These are phyloP conservation scores for Kwoniella shivajii DNA, from an alignment of 1,284 basidiomycete species.

Conservation along the genomic window DNA sequence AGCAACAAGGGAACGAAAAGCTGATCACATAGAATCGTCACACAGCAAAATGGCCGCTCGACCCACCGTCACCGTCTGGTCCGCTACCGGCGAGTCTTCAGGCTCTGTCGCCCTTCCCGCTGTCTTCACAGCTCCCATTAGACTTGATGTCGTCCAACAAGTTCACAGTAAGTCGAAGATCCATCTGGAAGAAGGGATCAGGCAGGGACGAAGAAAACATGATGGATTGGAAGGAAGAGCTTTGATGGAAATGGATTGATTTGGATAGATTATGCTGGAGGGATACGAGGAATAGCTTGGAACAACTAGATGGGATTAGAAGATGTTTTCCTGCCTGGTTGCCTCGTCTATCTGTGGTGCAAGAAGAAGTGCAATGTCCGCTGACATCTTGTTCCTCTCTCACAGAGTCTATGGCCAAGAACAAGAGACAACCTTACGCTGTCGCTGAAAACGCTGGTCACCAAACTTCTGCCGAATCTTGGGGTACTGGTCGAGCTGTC, in stretches of 20 bases:
- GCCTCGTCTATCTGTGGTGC: not conserved
- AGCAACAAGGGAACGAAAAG: not conserved
- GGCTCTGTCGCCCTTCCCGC: slow-evolving; percentile 91
- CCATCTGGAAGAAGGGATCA: not conserved
- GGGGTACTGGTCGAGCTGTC: slow-evolving; percentile 99
- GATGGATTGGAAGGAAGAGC: not conserved
- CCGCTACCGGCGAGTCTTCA: slow-evolving; percentile 78
- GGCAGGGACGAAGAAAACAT: not conserved
- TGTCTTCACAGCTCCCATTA: slow-evolving; percentile 96
- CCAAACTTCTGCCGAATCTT: slow-evolving; percentile 94
- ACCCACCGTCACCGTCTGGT: slow-evolving; percentile 82
- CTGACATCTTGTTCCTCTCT: slow-evolving; percentile 1
- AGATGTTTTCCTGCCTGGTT: too few relatives aligned
- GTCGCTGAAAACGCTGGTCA: slow-evolving; percentile 98
- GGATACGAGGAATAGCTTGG: too few relatives aligned
- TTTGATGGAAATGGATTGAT: not conserved
- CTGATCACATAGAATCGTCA: not conserved
- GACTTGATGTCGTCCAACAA: slow-evolving; percentile 96
- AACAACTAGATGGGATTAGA: not conserved
- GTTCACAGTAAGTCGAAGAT: slow-evolving; percentile 85
- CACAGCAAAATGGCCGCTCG: slow-evolving; percentile 73
- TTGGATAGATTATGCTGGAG: slow-evolving; percentile 1
- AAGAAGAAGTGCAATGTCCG: not conserved
- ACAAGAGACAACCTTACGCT: slow-evolving; percentile 96
- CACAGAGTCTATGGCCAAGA: slow-evolving; percentile 96